Conservation (phyloP, 2,329 filamentous ascomycete genomes). For the Aspergillus ochraceus region DNA sequence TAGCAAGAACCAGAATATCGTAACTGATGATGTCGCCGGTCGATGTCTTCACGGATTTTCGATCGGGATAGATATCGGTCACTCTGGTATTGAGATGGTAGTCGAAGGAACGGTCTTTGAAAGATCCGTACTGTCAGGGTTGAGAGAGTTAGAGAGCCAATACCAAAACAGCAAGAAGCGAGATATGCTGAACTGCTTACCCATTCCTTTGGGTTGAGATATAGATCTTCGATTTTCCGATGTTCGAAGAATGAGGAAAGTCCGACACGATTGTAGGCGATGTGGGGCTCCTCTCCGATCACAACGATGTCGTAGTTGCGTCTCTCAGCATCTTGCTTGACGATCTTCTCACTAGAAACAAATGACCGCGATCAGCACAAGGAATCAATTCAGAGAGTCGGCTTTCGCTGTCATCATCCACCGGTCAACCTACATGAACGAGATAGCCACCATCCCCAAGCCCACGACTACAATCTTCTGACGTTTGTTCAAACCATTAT, state of each 20-base stretch:
- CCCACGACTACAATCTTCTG: constrained; percentile 81
- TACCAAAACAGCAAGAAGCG: neutral
- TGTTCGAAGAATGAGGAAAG: constrained; percentile 88
- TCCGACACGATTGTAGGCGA: constrained; percentile 89
- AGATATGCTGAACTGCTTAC: constrained; percentile 43
- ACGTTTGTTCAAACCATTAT: constrained; percentile 18
- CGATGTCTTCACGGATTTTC: constrained; percentile 69
- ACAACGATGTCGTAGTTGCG: constrained; percentile 79
- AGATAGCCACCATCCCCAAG: constrained; percentile 87
- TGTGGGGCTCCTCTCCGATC: constrained; percentile 81
- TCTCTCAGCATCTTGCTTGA: constrained; percentile 76
- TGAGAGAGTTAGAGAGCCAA: neutral
- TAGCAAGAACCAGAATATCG: constrained; percentile 79
- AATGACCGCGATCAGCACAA: neutral
- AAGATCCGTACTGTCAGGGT: constrained; percentile 60
- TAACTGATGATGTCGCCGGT: constrained; percentile 71
- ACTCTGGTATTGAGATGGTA: constrained; percentile 76
- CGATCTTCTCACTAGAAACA: constrained; percentile 71
- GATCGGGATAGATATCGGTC: constrained; percentile 62
- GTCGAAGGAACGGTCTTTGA: constrained; percentile 66
- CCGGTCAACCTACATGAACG: constrained; percentile 71
- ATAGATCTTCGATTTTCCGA: constrained; percentile 80
- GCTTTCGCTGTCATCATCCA: neutral
- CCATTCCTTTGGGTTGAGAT: constrained; percentile 82
- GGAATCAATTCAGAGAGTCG: neutral